Evolutionary conservation across 768 basidiomycete genomes (phyloP).

Genomic region (Mycena maculata): DNA sequence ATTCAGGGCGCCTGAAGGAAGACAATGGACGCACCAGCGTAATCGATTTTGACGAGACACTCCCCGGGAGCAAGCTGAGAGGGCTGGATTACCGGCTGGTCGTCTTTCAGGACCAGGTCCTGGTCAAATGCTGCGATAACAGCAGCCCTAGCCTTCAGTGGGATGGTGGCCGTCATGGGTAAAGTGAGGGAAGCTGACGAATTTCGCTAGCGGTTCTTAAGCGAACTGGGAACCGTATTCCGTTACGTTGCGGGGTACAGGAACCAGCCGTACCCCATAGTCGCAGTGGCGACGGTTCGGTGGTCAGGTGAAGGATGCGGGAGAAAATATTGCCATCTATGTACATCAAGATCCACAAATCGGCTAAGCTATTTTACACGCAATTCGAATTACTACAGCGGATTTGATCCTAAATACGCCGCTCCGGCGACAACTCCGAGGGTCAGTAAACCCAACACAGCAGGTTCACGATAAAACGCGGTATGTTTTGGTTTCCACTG

Average conservation of each 20-base stretch:
- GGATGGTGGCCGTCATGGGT: slow-evolving; percentile 40
- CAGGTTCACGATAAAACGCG: slow-evolving; percentile 6
- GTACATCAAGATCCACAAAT: no score
- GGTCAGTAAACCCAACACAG: background rate
- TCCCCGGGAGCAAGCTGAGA: slow-evolving; percentile 69
- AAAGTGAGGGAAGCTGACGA: background rate
- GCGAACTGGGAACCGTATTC: background rate
- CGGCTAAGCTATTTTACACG: no score
- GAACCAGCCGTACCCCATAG: no score
- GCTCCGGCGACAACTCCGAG: background rate
- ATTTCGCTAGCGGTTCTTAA: background rate
- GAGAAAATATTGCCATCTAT: no score
- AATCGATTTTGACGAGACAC: slow-evolving; percentile 78
- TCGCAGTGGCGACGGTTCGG: no score
- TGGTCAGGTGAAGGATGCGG: no score
- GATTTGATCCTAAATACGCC: background rate
- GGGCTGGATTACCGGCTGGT: slow-evolving; percentile 68
- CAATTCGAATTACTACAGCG: no score
- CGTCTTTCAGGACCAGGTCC: slow-evolving; percentile 47
- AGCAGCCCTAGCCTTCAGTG: slow-evolving; percentile 52
- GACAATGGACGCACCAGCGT: slow-evolving; percentile 73
- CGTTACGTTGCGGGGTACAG: background rate
- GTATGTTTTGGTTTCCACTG: slow-evolving; percentile 35
- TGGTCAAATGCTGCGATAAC: slow-evolving; percentile 45
- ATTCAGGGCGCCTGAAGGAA: no score